Evolutionary conservation across 257 asterid species (phyloP).

Genomic region (Asclepias syriaca): DNA sequence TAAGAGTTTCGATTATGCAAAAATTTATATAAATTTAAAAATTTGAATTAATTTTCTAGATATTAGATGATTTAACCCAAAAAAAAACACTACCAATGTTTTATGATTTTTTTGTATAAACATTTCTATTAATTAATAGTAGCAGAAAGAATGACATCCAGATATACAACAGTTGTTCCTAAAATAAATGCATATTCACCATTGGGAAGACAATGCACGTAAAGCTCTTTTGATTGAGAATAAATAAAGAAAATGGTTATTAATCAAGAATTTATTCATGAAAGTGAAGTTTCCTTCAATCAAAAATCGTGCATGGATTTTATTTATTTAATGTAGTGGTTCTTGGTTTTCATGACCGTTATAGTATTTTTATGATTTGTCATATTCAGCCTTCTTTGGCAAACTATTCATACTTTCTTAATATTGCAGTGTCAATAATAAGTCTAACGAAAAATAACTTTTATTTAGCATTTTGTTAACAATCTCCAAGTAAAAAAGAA

Average conservation of each 20-base stretch:
- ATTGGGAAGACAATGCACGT: constrained; percentile 11
- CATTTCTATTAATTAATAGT: no score
- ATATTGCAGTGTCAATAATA: neutral
- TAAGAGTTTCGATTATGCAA: no score
- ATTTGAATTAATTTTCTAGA: no score
- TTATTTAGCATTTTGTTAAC: neutral
- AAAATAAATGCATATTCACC: neutral
- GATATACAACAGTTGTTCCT: neutral
- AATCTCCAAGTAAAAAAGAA: neutral
- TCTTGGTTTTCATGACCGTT: neutral
- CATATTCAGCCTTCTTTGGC: neutral
- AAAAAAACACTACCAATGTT: no score
- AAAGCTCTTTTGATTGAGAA: neutral
- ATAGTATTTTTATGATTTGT: neutral
- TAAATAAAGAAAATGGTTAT: neutral
- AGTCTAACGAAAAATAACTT: neutral
- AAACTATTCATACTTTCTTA: no score
- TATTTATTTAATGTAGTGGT: neutral
- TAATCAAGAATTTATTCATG: neutral
- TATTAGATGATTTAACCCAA: no score
- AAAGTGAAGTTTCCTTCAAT: neutral
- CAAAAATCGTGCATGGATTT: neutral
- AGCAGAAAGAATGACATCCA: no score
- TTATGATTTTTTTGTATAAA: no score
- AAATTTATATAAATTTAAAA: no score